These are phyloP conservation scores for Colletotrichum karsti DNA, from an alignment of 2,329 filamentous ascomycete genomes.

Conservation along the genomic window DNA sequence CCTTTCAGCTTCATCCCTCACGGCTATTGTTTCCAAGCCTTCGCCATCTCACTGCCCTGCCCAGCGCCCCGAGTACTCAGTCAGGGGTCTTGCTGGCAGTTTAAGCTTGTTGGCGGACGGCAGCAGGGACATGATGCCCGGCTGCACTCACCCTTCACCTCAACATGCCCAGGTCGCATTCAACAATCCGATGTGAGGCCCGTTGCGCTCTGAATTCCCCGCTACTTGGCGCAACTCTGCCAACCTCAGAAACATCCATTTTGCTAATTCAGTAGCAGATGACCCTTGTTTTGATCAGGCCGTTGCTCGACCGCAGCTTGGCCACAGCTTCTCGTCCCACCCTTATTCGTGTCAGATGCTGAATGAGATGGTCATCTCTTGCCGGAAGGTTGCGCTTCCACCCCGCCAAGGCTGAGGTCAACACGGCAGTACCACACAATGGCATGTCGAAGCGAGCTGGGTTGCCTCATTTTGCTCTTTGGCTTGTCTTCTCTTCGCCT, in stretches of 20 bases:
- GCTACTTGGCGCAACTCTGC: neutral
- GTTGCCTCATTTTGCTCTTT: neutral
- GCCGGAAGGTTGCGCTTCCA: constrained; percentile 13
- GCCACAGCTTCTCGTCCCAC: neutral
- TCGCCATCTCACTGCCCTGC: neutral
- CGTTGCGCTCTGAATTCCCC: neutral
- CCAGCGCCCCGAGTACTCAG: neutral
- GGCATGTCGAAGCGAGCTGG: neutral
- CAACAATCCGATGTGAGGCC: constrained; percentile 14
- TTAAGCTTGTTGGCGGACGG: constrained; percentile 7
- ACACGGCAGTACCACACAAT: neutral
- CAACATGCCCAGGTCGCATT: neutral
- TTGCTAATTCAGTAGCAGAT: neutral
- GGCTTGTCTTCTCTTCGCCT: neutral
- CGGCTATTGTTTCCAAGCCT: neutral
- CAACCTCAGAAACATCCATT: neutral
- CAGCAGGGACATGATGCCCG: constrained; percentile 1
- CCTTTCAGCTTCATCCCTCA: neutral
- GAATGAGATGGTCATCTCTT: constrained; percentile 5
- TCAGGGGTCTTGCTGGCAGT: constrained; percentile 21
- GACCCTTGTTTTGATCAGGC: neutral
- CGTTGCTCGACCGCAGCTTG: neutral
- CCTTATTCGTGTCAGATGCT: constrained; percentile 6
- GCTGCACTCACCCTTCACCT: constrained; percentile 3
- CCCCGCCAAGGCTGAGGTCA: neutral